A percentile compares a stretch with the other conserved stretches of the same genome.
Evolutionary conservation across 768 basidiomycete species (phyloP).

Genomic region (Phanerodontia chrysosporium): DNA sequence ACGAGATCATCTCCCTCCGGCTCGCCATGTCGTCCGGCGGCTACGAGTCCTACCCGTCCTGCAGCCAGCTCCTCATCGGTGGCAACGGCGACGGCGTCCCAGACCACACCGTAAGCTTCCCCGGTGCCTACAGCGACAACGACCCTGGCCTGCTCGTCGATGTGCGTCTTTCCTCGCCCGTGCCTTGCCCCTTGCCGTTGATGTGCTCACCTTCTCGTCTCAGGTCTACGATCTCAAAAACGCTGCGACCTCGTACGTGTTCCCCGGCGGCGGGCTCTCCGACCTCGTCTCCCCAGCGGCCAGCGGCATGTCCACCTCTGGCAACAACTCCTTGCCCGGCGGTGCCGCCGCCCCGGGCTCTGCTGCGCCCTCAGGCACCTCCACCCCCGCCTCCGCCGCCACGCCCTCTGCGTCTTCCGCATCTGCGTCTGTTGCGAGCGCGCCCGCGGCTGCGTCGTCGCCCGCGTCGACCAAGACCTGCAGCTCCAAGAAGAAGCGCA

Average conservation of each 20-base stretch:
- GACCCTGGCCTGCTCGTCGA: constrained; percentile 66
- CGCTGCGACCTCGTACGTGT: constrained; percentile 8
- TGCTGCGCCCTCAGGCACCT: neutral
- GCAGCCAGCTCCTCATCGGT: constrained; percentile 43
- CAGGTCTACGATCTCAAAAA: constrained; percentile 13
- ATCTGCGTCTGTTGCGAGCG: neutral
- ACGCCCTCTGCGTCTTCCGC: neutral
- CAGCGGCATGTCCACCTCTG: neutral
- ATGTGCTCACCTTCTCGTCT: neutral
- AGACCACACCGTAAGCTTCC: constrained; percentile 55
- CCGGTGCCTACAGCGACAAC: constrained; percentile 64
- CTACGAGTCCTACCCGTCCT: constrained; percentile 76
- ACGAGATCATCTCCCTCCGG: constrained; percentile 76
- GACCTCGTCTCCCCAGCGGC: constrained; percentile 1
- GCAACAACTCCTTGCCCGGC: neutral
- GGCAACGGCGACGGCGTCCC: constrained; percentile 51
- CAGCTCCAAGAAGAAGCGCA: neutral
- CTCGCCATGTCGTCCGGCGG: constrained; percentile 46
- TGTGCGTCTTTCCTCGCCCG: constrained; percentile 19
- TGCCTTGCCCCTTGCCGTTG: neutral
- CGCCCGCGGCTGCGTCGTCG: neutral
- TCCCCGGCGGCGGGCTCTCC: constrained; percentile 16
- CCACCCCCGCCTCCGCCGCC: neutral
- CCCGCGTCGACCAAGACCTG: constrained; percentile 3
- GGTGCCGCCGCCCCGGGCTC: neutral